A percentile compares a stretch with the other conserved stretches of the same genome.
Evolutionary conservation across 495 filamentous ascomycete species (phyloP).

Genomic region (Trichoderma parareesei): DNA sequence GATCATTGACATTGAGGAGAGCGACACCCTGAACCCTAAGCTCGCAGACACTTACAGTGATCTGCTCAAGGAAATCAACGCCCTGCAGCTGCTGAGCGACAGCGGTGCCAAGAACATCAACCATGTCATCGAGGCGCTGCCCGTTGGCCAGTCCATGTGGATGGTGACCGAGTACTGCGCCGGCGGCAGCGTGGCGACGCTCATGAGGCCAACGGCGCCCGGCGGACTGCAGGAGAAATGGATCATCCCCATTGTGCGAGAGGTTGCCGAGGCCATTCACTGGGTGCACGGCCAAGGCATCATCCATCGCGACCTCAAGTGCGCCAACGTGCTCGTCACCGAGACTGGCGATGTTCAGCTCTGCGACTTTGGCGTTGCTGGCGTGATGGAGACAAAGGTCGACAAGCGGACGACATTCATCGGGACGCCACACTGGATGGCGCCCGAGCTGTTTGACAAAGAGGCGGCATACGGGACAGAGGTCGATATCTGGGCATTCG

Average conservation of each 20-base stretch:
- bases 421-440: constrained; percentile 96
- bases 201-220: constrained; percentile 59
- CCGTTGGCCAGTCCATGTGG: constrained; percentile 85
- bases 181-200: constrained; percentile 86
- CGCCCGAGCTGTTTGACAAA: constrained; percentile 69
- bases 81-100: constrained; percentile 76
- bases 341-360: constrained; percentile 83
- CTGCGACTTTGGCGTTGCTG: constrained; percentile 94
- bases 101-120: constrained; percentile 86
- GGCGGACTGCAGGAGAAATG: constrained; percentile 77
- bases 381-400: constrained; percentile 69
- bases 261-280: constrained; percentile 74
- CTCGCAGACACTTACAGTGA: constrained; percentile 75
- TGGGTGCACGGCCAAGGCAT: constrained; percentile 88
- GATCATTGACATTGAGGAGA: constrained; percentile 87
- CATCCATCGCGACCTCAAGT: constrained; percentile 94
- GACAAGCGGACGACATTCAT: constrained; percentile 91
- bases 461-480: constrained; percentile 52
- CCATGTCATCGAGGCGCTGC: constrained; percentile 75
- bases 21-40: constrained; percentile 65
- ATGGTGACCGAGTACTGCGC: constrained; percentile 93
- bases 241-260: constrained; percentile 82
- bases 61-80: constrained; percentile 80
- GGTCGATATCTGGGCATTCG: constrained; percentile 94
- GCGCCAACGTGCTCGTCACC: constrained; percentile 84